Evolutionary conservation across 2,329 filamentous ascomycete genomes (phyloP).

Genomic region (Neurospora sp.): DNA sequence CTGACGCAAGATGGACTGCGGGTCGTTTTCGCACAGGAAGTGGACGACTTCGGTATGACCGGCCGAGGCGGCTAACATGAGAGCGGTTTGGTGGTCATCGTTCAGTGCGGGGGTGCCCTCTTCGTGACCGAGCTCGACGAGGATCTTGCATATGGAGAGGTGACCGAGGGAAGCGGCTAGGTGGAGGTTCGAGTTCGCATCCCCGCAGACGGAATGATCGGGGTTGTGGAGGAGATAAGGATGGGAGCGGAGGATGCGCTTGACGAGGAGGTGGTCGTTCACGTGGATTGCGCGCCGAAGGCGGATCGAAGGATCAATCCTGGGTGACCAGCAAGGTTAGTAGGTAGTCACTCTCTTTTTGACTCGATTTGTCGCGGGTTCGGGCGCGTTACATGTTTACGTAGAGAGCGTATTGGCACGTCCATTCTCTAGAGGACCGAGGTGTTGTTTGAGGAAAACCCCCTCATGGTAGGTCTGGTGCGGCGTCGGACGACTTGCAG

Average conservation of each 20-base stretch:
- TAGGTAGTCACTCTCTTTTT: neutral
- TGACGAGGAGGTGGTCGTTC: conserved; percentile 61
- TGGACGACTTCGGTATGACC: conserved; percentile 68
- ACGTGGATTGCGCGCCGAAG: conserved; percentile 73
- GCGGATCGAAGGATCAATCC: conserved; percentile 69
- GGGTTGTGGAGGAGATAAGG: conserved; percentile 68
- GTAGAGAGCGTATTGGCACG: neutral
- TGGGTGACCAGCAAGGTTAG: conserved; percentile 22
- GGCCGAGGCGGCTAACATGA: conserved; percentile 65
- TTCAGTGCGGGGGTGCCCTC: conserved; percentile 62
- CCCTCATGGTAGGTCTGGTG: neutral
- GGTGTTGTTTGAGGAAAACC: neutral
- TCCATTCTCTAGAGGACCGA: neutral
- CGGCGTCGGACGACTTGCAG: neutral
- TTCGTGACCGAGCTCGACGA: conserved; percentile 70
- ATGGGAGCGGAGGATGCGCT: conserved; percentile 66
- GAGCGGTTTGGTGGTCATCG: conserved; percentile 67
- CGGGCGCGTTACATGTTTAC: neutral
- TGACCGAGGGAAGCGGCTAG: conserved; percentile 67
- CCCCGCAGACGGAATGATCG: conserved; percentile 55
- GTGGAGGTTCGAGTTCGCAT: conserved; percentile 78
- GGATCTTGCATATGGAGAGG: conserved; percentile 55
- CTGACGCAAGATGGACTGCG: conserved; percentile 50
- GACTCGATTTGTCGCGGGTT: neutral
- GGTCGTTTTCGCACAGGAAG: conserved; percentile 56